Conservation (phyloP, 805 yeast species). For the Yamadazyma ubonensis region DNA sequence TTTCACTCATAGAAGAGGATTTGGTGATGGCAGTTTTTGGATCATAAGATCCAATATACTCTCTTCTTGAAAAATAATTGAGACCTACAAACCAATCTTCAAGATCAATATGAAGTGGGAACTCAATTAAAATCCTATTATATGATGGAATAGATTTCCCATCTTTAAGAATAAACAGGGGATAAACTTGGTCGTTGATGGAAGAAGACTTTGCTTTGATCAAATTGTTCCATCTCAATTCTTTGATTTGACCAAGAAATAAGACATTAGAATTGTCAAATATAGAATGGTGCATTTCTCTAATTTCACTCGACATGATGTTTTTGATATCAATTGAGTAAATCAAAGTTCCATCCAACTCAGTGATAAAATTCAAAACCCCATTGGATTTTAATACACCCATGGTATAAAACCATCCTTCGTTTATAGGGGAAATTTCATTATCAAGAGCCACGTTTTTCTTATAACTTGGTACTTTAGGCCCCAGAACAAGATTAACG, state of each 20-base stretch:
- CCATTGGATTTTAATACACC: slow-evolving; percentile 69
- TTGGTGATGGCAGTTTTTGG: slow-evolving; percentile 10
- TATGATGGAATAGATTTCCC: slow-evolving; percentile 32
- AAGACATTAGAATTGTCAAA: slow-evolving; percentile 58
- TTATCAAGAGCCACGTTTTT: slow-evolving; percentile 7
- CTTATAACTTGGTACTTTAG: slow-evolving; percentile 35
- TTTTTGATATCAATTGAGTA: slow-evolving; percentile 56
- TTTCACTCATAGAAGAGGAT: slow-evolving; percentile 8
- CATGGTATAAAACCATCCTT: slow-evolving; percentile 73
- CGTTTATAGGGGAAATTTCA: slow-evolving; percentile 23
- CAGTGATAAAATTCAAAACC: slow-evolving; percentile 54
- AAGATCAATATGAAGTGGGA: slow-evolving; percentile 65
- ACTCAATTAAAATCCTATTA: slow-evolving; percentile 53
- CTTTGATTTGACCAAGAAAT: slow-evolving; percentile 56
- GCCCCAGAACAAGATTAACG: slow-evolving; percentile 36
- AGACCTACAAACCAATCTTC: slow-evolving; percentile 78
- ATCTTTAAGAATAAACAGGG: slow-evolving; percentile 33
- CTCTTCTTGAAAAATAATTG: slow-evolving; percentile 60
- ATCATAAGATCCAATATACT: slow-evolving; percentile 42
- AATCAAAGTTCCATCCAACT: slow-evolving; percentile 60
- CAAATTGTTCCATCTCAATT: slow-evolving; percentile 47
- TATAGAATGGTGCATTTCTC: slow-evolving; percentile 62
- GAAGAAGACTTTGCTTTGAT: slow-evolving; percentile 28
- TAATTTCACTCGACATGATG: slow-evolving; percentile 58
- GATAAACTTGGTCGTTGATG: slow-evolving; percentile 20